Evolutionary conservation across 1,139 yeast species (phyloP), one percentile per base, ranked within the genome.

Genomic region (Hemisphaericaspora lyxosophila): DNA sequence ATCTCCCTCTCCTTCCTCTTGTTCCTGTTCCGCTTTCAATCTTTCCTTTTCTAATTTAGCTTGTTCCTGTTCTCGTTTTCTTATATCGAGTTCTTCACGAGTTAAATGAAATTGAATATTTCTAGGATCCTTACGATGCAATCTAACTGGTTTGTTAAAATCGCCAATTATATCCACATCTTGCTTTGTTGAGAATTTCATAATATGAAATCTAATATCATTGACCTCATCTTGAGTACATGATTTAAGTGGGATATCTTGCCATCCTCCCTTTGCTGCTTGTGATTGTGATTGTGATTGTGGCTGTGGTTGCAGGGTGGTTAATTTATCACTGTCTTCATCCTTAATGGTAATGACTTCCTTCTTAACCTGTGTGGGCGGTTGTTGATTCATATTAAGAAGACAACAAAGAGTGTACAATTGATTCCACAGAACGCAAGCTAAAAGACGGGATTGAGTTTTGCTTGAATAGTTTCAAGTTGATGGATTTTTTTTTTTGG

Each of bases 111-210:
- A 86, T 56, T 87, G 96, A 57, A 90, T 70, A 55, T 87, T 87
- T 50, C 89, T 76, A 1, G 97, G 96, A 59, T 90, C 97, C 57
- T 90, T 89, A 50, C 97, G 75, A 59, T 89, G 96, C 53, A 90
- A 68, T 49, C 96, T 70, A 13, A 90, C 84, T 0, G 98, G 98
- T 42, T 77, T 75, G 36, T 80, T 81, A 59, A 90, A 90, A 47
- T 82, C 82, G 26, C 70, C 68, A 22, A 70, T 66, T 5, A 94
- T 92, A 47, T 86, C 86, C 24, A 92, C 83, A 33, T 75, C 73
- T 49, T 78, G 75, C 46, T 81, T 80, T 26, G 86, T 73, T 53
- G 85, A 95, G 55, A 92, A 88, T 59, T 84, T 83, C 64, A 90
- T 64, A 24, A 92, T 75, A 57, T 92, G 97, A 46, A 82, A 85